Evolutionary conservation across 2,329 filamentous ascomycete species (phyloP).

Genomic region (Alternaria burnsii): DNA sequence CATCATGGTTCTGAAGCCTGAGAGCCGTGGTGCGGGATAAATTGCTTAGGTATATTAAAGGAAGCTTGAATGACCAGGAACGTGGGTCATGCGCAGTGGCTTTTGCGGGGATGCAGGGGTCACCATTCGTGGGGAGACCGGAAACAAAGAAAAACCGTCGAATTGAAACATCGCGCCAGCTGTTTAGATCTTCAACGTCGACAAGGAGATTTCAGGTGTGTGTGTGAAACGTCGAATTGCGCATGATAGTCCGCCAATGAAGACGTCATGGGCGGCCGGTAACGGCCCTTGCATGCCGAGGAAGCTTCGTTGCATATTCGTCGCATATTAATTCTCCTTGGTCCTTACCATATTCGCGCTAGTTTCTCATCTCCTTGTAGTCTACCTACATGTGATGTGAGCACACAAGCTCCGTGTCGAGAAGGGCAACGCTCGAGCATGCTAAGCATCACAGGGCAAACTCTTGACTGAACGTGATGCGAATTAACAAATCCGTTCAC

Average conservation of each 20-base stretch:
- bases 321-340: constrained; percentile 26
- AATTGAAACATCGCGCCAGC: constrained; percentile 3
- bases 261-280: neutral
- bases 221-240: constrained; percentile 4
- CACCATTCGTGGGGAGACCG: constrained; percentile 24
- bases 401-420: constrained; percentile 15
- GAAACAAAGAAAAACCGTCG: constrained; percentile 2
- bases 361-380: constrained; percentile 18
- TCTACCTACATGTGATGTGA: constrained; percentile 21
- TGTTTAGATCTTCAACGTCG: neutral
- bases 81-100: constrained; percentile 17
- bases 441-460: constrained; percentile 12
- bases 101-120: constrained; percentile 26
- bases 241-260: constrained; percentile 2
- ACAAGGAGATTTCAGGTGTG: constrained; percentile 6
- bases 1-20: constrained; percentile 18
- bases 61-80: constrained; percentile 17
- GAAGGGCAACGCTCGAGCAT: constrained; percentile 12
- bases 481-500: neutral
- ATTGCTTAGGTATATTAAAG: constrained; percentile 35
- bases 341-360: constrained; percentile 11
- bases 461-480: constrained; percentile 12
- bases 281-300: constrained; percentile 4
- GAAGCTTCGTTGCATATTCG: constrained; percentile 18
- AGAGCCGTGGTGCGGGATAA: constrained; percentile 30